Evolutionary conservation across 495 filamentous ascomycete species (phyloP).

Genomic region (Penicilliopsis zonata): DNA sequence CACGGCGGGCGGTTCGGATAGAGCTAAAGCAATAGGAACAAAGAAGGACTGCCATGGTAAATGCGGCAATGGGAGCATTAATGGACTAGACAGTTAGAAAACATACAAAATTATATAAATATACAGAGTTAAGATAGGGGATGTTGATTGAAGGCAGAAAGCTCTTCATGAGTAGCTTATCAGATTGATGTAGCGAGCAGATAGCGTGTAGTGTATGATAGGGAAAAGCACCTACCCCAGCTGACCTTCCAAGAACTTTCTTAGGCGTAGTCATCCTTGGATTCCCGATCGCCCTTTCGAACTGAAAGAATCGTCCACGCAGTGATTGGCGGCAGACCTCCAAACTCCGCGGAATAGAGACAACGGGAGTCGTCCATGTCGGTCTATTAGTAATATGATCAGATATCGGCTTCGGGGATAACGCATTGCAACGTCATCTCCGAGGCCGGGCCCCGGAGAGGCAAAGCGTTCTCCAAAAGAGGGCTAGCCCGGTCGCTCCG

Average conservation of each 20-base stretch:
- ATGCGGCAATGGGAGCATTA: constrained; percentile 36
- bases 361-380: no score
- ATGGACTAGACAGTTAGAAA: no score
- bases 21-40: constrained; percentile 37
- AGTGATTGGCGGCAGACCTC: no score
- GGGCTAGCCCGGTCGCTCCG: constrained; percentile 8
- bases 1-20: constrained; percentile 31
- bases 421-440: constrained; percentile 1
- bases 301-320: no score
- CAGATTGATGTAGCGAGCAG: not conserved
- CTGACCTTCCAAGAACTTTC: constrained; percentile 12
- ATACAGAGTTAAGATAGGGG: no score
- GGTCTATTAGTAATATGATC: not conserved
- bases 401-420: not conserved
- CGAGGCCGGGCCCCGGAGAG: constrained; percentile 9
- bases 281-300: no score
- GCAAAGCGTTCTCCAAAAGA: constrained; percentile 5
- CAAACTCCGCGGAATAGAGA: no score
- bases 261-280: constrained; percentile 5
- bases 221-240: constrained; percentile 9
- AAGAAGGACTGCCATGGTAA: constrained; percentile 37
- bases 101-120: no score
- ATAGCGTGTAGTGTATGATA: no score
- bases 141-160: no score
- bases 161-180: no score